Conservation (phyloP, 2,329 filamentous ascomycete species). For the Arthroderma sp. region DNA sequence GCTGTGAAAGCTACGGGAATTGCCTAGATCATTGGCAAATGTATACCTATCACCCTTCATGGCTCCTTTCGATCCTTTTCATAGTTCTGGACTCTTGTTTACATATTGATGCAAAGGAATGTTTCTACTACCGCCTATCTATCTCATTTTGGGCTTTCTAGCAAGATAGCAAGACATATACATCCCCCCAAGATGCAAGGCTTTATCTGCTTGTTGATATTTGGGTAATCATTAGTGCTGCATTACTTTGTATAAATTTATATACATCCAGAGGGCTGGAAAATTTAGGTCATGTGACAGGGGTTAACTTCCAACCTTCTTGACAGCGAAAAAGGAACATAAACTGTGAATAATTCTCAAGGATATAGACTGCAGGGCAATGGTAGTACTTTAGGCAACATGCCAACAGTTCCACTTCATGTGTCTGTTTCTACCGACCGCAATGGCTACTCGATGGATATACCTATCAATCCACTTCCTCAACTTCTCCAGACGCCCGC, state of each 20-base stretch:
- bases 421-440: slow-evolving; percentile 15
- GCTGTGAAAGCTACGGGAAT: not conserved
- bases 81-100: not conserved
- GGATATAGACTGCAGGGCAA: not conserved
- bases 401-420: slow-evolving; percentile 35
- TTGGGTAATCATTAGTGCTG: not conserved
- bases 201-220: not conserved
- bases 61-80: not conserved
- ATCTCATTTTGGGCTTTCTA: not conserved
- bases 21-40: not conserved
- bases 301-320: not conserved
- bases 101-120: not conserved
- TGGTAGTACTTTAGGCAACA: slow-evolving; percentile 11
- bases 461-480: slow-evolving; percentile 52
- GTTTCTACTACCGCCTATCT: not conserved
- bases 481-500: slow-evolving; percentile 76
- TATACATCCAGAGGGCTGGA: not conserved
- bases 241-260: not conserved
- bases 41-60: not conserved
- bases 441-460: not conserved
- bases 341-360: not conserved
- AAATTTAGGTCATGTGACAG: not conserved
- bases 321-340: not conserved
- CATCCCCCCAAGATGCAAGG: not conserved
- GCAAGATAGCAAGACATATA: not conserved